A percentile compares a stretch with the other conserved stretches of the same genome.
These are phyloP conservation scores for Suillus luteus DNA, from an alignment of 768 basidiomycete species.

Conservation along the genomic window DNA sequence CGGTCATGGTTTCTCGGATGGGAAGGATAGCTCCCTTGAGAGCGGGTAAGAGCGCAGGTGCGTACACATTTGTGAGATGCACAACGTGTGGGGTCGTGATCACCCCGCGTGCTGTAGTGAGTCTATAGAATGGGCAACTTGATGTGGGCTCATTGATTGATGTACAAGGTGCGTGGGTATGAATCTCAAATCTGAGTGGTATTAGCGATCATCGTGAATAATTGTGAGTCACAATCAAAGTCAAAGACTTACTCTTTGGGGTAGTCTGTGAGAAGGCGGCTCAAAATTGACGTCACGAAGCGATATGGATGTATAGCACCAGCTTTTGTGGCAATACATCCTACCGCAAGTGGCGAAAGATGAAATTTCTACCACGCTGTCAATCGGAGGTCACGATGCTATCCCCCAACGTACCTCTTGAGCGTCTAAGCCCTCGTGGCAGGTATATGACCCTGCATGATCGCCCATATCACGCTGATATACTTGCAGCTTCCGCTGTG, in stretches of 20 bases:
- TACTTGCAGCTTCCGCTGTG: slow-evolving; percentile 43
- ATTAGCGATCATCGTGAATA: slow-evolving; percentile 8
- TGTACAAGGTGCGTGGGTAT: slow-evolving; percentile 45
- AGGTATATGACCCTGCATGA: slow-evolving; percentile 37
- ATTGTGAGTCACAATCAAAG: slow-evolving; percentile 16
- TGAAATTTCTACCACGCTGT: slow-evolving; percentile 47
- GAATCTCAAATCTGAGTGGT: slow-evolving; percentile 38
- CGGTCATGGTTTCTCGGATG: slow-evolving; percentile 60
- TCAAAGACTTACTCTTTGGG: slow-evolving; percentile 35
- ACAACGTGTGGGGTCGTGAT: slow-evolving; percentile 45
- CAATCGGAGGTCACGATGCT: not conserved
- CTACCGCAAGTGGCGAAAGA: slow-evolving; percentile 46
- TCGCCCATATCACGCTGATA: slow-evolving; percentile 55
- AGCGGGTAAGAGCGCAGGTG: slow-evolving; percentile 46
- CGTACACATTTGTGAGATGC: slow-evolving; percentile 59
- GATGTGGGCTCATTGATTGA: slow-evolving; percentile 34
- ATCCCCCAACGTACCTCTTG: slow-evolving; percentile 31
- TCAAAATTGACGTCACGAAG: slow-evolving; percentile 60
- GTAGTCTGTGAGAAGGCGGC: slow-evolving; percentile 52
- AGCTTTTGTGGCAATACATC: slow-evolving; percentile 54
- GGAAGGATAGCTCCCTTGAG: slow-evolving; percentile 34
- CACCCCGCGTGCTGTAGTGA: slow-evolving; percentile 45
- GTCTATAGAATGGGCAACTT: slow-evolving; percentile 34
- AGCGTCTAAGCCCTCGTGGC: slow-evolving; percentile 36
- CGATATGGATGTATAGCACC: slow-evolving; percentile 74